Evolutionary conservation across 768 basidiomycete species (phyloP).

Genomic region (Termitomyces sp.): DNA sequence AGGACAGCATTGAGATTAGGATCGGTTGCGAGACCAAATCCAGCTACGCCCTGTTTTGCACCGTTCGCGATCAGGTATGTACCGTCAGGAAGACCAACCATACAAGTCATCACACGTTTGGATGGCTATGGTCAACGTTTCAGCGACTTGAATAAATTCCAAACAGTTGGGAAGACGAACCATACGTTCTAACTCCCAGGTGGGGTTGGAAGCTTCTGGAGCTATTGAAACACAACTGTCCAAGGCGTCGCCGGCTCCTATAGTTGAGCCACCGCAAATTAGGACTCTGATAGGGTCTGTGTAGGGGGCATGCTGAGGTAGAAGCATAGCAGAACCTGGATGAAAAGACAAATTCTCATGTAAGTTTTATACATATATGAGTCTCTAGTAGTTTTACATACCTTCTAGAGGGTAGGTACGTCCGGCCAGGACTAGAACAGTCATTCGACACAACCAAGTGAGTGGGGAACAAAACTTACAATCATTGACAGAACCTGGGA

Average conservation of each 20-base stretch:
- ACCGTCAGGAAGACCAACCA: conserved; percentile 68
- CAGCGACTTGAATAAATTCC: neutral
- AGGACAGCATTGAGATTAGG: conserved; percentile 62
- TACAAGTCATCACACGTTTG: conserved; percentile 71
- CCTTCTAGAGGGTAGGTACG: conserved; percentile 76
- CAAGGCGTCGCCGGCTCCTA: conserved; percentile 41
- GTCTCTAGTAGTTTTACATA: neutral
- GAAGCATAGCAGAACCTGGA: conserved; percentile 49
- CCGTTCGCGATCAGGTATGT: conserved; percentile 76
- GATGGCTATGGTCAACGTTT: conserved; percentile 42
- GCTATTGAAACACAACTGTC: conserved; percentile 70
- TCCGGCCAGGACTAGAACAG: conserved; percentile 47
- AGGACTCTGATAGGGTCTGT: conserved; percentile 64
- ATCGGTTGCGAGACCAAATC: conserved; percentile 62
- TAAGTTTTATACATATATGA: neutral
- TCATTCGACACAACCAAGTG: neutral
- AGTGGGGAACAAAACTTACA: conserved; percentile 25
- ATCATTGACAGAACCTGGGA: conserved; percentile 68
- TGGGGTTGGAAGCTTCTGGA: conserved; percentile 55
- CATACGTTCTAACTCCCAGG: conserved; percentile 77
- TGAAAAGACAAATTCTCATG: neutral
- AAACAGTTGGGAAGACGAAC: conserved; percentile 28
- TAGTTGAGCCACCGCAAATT: conserved; percentile 72
- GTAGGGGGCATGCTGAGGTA: conserved; percentile 70
- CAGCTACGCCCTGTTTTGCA: conserved; percentile 62